Percentiles rank a stretch among this genome's conserved stretches.
These are phyloP conservation scores for Annulohypoxylon bovei DNA, from an alignment of 495 filamentous ascomycete genomes.

Conservation along the genomic window DNA sequence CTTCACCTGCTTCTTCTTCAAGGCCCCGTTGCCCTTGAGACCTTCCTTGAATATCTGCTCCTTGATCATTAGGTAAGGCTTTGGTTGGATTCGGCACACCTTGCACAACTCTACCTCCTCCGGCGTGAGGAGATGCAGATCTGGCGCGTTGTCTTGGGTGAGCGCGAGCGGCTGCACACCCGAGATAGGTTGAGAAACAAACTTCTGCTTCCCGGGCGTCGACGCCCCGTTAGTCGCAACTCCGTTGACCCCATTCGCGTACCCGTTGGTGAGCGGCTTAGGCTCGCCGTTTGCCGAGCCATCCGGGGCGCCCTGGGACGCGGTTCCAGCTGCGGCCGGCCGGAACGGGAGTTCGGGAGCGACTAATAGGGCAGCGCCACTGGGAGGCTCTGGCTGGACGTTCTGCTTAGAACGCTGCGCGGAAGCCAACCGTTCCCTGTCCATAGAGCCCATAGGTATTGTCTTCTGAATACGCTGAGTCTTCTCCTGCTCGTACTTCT, in stretches of 20 bases:
- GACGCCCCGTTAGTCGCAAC: conserved; percentile 51
- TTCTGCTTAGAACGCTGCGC: conserved; percentile 66
- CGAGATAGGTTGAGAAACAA: conserved; percentile 57
- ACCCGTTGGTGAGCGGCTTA: conserved; percentile 55
- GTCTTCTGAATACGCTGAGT: conserved; percentile 74
- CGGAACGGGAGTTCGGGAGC: conserved; percentile 78
- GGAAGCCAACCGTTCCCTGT: conserved; percentile 76
- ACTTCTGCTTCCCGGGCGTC: conserved; percentile 52
- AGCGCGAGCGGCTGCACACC: conserved; percentile 73
- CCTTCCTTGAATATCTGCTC: conserved; percentile 88
- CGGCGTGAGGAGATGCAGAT: conserved; percentile 84
- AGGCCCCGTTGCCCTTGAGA: conserved; percentile 80
- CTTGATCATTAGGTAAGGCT: conserved; percentile 94
- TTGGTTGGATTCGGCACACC: conserved; percentile 82
- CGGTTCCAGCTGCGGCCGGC: conserved; percentile 33
- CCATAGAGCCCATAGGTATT: conserved; percentile 78
- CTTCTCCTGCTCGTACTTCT: conserved; percentile 96
- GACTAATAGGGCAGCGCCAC: conserved; percentile 75
- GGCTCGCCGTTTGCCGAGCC: conserved; percentile 44
- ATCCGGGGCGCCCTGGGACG: conserved; percentile 39
- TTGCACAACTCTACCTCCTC: conserved; percentile 90
- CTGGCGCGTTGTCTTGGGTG: conserved; percentile 78
- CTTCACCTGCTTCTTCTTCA: conserved; percentile 92
- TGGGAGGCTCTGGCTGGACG: conserved; percentile 72
- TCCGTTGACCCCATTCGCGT: conserved; percentile 49